These are phyloP conservation scores for Kuraishia capsulata DNA, from an alignment of 805 yeast species.

Conservation along the genomic window DNA sequence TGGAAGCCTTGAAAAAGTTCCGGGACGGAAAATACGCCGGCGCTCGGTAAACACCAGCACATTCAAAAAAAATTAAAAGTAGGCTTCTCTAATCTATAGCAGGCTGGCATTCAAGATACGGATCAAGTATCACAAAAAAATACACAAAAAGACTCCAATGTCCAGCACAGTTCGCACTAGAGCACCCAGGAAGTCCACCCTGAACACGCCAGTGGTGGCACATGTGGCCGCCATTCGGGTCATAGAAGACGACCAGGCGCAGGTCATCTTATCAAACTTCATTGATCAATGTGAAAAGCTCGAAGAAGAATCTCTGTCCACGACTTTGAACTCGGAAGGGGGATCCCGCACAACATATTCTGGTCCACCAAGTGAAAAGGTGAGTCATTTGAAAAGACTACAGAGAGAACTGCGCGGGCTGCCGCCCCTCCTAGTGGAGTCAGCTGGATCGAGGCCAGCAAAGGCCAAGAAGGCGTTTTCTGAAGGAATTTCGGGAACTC, in stretches of 20 bases:
- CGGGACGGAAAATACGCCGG: no score
- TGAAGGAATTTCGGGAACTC: slow-evolving; percentile 9
- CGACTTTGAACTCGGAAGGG: slow-evolving; percentile 5
- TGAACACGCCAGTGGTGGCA: slow-evolving; percentile 37
- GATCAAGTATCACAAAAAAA: no score
- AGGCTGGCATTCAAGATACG: no score
- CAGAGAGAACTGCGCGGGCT: slow-evolving; percentile 27
- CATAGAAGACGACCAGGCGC: slow-evolving; percentile 13
- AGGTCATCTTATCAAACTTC: slow-evolving; percentile 14
- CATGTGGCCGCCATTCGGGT: slow-evolving; percentile 15
- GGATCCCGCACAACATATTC: slow-evolving; percentile 8
- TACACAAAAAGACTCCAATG: no score
- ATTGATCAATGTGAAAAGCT: slow-evolving; percentile 13
- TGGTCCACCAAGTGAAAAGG: slow-evolving; percentile 17
- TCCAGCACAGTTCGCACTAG: no score
- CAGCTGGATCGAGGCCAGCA: no score
- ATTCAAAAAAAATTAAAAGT: no score
- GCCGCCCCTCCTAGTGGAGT: slow-evolving; percentile 23
- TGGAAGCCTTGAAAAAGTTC: no score
- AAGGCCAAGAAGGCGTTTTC: not conserved
- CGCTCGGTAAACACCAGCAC: no score
- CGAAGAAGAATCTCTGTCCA: slow-evolving; percentile 5
- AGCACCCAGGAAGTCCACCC: slow-evolving; percentile 22
- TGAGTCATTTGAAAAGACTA: slow-evolving; percentile 24
- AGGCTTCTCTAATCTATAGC: no score